A percentile compares a stretch with the other conserved stretches of the same genome.
Conservation (phyloP, 306 rosid genomes). For the Pachyrhizus erosus region DNA sequence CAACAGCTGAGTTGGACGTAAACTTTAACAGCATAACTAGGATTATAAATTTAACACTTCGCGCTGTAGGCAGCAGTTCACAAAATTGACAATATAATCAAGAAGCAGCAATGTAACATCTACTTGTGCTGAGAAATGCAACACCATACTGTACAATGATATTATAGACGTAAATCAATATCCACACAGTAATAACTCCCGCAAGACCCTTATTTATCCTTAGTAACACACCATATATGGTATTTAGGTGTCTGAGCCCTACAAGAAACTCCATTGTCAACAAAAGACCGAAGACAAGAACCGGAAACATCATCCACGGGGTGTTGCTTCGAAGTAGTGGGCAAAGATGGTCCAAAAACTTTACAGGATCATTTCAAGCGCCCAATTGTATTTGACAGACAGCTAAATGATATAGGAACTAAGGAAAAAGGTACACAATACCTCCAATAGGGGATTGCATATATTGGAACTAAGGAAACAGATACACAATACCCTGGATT, state of each 20-base stretch:
- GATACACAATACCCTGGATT: conserved; percentile 42
- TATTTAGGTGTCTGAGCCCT: conserved; percentile 33
- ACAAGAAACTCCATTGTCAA: conserved; percentile 42
- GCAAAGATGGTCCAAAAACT: conserved; percentile 35
- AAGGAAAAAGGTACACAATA: conserved; percentile 35
- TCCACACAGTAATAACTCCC: conserved; percentile 50
- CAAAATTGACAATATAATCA: conserved; percentile 31
- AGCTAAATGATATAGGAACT: conserved; percentile 40
- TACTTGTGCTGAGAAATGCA: conserved; percentile 43
- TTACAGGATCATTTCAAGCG: conserved; percentile 38
- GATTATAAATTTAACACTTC: conserved; percentile 14
- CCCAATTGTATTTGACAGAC: conserved; percentile 43
- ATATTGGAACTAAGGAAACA: conserved; percentile 39
- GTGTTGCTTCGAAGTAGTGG: conserved; percentile 37
- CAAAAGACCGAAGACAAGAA: conserved; percentile 14
- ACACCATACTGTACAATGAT: conserved; percentile 54
- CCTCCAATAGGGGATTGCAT: conserved; percentile 33
- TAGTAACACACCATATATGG: conserved; percentile 45
- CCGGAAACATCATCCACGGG: conserved; percentile 17
- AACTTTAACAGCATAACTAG: neutral
- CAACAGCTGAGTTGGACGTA: neutral
- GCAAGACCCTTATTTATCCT: conserved; percentile 46
- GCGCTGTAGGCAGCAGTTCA: conserved; percentile 22
- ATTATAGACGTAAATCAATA: conserved; percentile 45
- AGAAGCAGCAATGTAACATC: conserved; percentile 38